These are phyloP conservation scores for Malassezia pachydermatis DNA, from an alignment of 1,284 basidiomycete genomes.

Conservation along the genomic window DNA sequence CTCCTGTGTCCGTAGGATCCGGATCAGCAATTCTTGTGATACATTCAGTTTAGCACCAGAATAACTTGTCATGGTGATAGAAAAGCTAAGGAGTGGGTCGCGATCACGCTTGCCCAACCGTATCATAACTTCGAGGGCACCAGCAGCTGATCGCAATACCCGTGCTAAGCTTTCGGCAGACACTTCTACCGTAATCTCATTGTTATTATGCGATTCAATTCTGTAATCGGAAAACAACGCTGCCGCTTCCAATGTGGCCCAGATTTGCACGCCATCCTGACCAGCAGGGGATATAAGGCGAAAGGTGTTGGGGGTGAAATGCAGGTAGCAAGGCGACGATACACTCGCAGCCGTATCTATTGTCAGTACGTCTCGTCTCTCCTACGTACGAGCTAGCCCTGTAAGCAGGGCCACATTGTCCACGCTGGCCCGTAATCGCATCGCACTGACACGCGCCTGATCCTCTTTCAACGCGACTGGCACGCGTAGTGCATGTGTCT, in stretches of 20 bases:
- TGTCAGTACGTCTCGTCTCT: background rate
- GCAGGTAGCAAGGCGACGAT: constrained; percentile 6
- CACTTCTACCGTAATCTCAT: constrained; percentile 67
- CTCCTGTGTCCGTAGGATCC: constrained; percentile 64
- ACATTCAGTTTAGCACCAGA: constrained; percentile 41
- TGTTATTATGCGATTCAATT: constrained; percentile 73
- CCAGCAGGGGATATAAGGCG: constrained; percentile 14
- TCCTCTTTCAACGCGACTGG: background rate
- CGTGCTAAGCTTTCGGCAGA: constrained; percentile 65
- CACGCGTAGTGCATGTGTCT: background rate
- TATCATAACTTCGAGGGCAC: constrained; percentile 61
- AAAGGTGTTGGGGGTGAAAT: constrained; percentile 9
- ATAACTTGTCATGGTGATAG: constrained; percentile 57
- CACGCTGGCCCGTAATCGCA: constrained; percentile 15
- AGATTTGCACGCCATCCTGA: constrained; percentile 15
- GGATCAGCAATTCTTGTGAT: constrained; percentile 50
- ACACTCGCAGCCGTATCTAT: constrained; percentile 8
- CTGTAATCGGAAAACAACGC: constrained; percentile 70
- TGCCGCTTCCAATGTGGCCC: constrained; percentile 49
- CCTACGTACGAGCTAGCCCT: constrained; percentile 9
- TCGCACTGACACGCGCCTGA: background rate
- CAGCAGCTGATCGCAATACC: constrained; percentile 56
- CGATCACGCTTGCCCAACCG: constrained; percentile 73
- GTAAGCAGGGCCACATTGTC: constrained; percentile 8
- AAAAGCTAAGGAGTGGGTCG: constrained; percentile 63